Percentiles rank a stretch among this genome's conserved stretches.
Conservation (phyloP, 805 yeast genomes). For the Saccharomycopsis olivae region DNA sequence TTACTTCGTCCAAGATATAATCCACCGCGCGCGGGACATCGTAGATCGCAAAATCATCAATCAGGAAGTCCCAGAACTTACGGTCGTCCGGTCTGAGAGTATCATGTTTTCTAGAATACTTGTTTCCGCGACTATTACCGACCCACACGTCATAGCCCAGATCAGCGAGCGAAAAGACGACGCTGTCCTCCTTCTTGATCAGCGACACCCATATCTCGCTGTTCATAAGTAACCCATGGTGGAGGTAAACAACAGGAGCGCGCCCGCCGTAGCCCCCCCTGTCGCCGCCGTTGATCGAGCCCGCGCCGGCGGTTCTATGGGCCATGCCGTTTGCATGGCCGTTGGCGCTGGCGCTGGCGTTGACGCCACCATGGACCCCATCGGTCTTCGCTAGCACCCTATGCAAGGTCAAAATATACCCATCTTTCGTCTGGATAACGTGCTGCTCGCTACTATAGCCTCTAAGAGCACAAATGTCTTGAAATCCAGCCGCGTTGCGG, state of each 20-base stretch:
- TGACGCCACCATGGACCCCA: too few relatives aligned
- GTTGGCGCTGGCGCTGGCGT: conserved; percentile 30
- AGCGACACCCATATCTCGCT: conserved; percentile 64
- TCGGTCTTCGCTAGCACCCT: conserved; percentile 44
- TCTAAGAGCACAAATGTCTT: conserved; percentile 54
- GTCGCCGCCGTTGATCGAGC: too few relatives aligned
- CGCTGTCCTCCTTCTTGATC: conserved; percentile 31
- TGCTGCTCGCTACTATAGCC: conserved; percentile 70
- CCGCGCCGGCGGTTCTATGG: too few relatives aligned
- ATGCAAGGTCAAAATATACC: conserved; percentile 59
- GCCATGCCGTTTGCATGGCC: too few relatives aligned
- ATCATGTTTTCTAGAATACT: conserved; percentile 76
- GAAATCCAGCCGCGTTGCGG: conserved; percentile 41
- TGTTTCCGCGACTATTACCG: conserved; percentile 89
- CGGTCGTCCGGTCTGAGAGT: conserved; percentile 29
- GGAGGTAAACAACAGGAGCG: conserved; percentile 63
- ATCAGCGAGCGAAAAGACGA: conserved; percentile 71
- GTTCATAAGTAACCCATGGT: conserved; percentile 75
- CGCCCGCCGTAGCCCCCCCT: conserved; percentile 73
- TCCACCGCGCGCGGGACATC: conserved; percentile 83
- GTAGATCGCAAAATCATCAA: conserved; percentile 84
- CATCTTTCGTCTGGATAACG: conserved; percentile 59
- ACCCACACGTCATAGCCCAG: conserved; percentile 91
- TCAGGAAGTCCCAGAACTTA: conserved; percentile 79
- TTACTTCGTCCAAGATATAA: conserved; percentile 49